Conservation (phyloP, 495 filamentous ascomycete species). For the Astrothelium macrocarpum region DNA sequence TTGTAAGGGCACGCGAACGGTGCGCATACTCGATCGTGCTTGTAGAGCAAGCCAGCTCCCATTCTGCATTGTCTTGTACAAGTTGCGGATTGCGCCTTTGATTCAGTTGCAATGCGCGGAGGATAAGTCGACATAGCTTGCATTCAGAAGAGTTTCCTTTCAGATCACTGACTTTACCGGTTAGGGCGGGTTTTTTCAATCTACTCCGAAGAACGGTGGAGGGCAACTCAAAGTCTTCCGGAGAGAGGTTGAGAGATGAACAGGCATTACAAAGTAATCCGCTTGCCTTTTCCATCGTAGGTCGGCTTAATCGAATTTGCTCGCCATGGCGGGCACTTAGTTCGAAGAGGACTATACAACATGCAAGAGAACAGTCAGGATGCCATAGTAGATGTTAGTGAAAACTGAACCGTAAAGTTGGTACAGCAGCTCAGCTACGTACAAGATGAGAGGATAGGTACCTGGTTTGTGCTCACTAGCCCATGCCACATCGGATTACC, state of each 20-base stretch:
- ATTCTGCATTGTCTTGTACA: not conserved
- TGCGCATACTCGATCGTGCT: constrained; percentile 1
- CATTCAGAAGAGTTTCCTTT: not conserved
- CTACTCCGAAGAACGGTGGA: not conserved
- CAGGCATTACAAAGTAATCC: not conserved
- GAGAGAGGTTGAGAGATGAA: not conserved
- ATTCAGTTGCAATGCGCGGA: not conserved
- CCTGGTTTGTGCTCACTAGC: no score
- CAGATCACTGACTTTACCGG: not conserved
- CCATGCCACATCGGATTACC: no score
- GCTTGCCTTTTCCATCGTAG: not conserved
- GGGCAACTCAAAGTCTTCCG: not conserved
- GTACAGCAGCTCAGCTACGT: no score
- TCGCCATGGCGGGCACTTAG: no score
- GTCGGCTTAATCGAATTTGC: no score
- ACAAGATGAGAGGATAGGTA: no score
- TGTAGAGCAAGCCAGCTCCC: not conserved
- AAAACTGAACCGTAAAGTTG: no score
- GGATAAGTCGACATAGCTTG: not conserved
- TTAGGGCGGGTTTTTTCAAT: not conserved
- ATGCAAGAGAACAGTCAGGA: no score
- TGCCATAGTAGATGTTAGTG: no score
- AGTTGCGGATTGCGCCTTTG: not conserved
- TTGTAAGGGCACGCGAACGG: not conserved
- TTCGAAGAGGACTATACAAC: no score